Evolutionary conservation across 768 basidiomycete species (phyloP).

Genomic region (Amanita polypyramis): DNA sequence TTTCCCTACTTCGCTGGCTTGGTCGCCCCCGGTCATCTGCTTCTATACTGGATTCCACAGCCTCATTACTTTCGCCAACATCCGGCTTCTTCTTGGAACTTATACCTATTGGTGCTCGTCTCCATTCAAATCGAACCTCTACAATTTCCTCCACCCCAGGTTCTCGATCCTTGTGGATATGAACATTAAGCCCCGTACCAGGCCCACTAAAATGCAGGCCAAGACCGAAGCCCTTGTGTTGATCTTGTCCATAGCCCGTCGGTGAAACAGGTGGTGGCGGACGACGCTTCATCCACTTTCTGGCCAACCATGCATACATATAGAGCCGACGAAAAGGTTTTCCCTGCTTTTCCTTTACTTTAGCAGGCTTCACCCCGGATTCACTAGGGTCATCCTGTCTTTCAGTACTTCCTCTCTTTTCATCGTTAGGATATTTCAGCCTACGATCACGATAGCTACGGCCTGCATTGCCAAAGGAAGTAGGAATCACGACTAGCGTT

Average conservation of each 20-base stretch:
- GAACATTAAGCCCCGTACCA: constrained; percentile 9
- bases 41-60: background rate
- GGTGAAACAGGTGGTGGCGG: constrained; percentile 21
- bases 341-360: constrained; percentile 1
- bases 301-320: constrained; percentile 70
- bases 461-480: constrained; percentile 6
- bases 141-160: constrained; percentile 29
- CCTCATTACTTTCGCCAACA: constrained; percentile 4
- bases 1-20: background rate
- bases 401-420: background rate
- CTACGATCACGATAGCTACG: constrained; percentile 13
- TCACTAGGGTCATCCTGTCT: background rate
- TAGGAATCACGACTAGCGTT: constrained; percentile 38
- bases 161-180: constrained; percentile 7
- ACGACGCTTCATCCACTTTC: constrained; percentile 60
- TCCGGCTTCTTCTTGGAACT: constrained; percentile 16
- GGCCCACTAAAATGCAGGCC: constrained; percentile 10
- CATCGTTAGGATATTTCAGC: background rate
- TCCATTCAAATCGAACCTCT: constrained; percentile 78
- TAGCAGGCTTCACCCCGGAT: background rate
- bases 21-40: background rate
- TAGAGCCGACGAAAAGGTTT: constrained; percentile 20
- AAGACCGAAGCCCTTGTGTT: constrained; percentile 10
- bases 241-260: constrained; percentile 6
- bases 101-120: constrained; percentile 31